phyloP scores from a whole-genome alignment of 148 eudicot genomes.

The Salicornia ramosissima region DNA sequence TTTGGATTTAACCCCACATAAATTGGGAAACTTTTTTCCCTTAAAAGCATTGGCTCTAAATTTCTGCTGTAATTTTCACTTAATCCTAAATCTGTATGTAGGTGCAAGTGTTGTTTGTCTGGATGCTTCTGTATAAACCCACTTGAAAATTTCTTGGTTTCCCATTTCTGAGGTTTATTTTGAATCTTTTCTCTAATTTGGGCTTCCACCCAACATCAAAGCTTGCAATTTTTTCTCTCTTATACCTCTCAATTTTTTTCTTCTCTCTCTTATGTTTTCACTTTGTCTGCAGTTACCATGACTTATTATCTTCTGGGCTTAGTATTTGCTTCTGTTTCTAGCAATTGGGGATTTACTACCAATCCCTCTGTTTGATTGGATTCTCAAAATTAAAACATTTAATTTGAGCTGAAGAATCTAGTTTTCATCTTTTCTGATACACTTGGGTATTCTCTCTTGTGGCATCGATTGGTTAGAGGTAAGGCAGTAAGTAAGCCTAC shows the following conservation, averaged over 20 bases:
- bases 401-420: not conserved
- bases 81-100: not conserved
- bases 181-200: conserved; percentile 5
- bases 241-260: too few species aligned
- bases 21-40: conserved; percentile 4
- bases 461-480: conserved; percentile 6
- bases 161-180: conserved; percentile 9
- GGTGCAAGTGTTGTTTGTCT: conserved; percentile 2
- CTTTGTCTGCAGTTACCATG: conserved; percentile 13
- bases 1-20: conserved; percentile 12
- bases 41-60: not conserved
- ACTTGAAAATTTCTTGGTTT: conserved; percentile 18
- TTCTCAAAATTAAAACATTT: not conserved
- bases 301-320: conserved; percentile 16
- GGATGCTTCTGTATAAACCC: not conserved
- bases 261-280: not conserved
- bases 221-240: conserved; percentile 21
- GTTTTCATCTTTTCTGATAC: not conserved
- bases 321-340: conserved; percentile 6
- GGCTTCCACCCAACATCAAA: conserved; percentile 9
- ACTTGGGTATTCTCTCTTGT: not conserved
- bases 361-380: conserved; percentile 12
- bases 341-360: conserved; percentile 8
- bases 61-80: conserved; percentile 9
- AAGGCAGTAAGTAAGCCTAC: conserved; percentile 16